Evolutionary conservation across 169 alveolate species (phyloP), one percentile per base, ranked within the genome.

Genomic region (Eimeria sp.): DNA sequence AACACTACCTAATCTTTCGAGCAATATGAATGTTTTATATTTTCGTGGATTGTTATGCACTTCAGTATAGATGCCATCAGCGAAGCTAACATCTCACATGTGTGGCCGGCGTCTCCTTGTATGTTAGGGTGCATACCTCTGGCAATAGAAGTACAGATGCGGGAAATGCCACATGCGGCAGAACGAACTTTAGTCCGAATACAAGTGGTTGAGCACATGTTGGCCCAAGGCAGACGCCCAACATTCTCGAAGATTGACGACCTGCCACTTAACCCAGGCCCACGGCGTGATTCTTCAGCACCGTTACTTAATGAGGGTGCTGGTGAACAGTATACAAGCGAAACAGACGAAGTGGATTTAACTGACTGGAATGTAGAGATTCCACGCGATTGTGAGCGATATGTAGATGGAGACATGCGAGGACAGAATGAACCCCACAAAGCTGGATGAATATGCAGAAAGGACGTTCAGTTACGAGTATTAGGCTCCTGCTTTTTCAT

Each of bases 161-260:
- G 70, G 61, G 92, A 86, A 70, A 43, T 70, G 82, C 92, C 92
- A 40, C 92, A 86, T 61, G 92, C 92, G 40, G 75, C 92, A 58
- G 92, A 86, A 61, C 43, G 92, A 40, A 86, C 92, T 22, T 22
- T 86, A 30, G 34, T 86, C 30, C 78, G 65, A 34, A 61, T 86
- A 58, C 22, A 30, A 58, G 92, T 86, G 49, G 92, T 61, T 61
- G 92, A 61, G 43, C 34, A 86, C 43, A 58, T 86, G 7, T 14
- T 61, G 54, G 47, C 16, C 34, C 61, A 40, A 58, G 34, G 58
- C 6, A 30, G 25, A 61, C 43, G 43, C 49, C 58, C 16, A 61
- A 22, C 16, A 61, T 9, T 45, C 34, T 14, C 51, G 45, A 18
- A 22, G 92, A 43, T 40, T 57, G 58, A 61, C 80, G 78, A 86